These are phyloP conservation scores for Cytospora schulzeri DNA, from an alignment of 2,329 filamentous ascomycete genomes.

Conservation along the genomic window DNA sequence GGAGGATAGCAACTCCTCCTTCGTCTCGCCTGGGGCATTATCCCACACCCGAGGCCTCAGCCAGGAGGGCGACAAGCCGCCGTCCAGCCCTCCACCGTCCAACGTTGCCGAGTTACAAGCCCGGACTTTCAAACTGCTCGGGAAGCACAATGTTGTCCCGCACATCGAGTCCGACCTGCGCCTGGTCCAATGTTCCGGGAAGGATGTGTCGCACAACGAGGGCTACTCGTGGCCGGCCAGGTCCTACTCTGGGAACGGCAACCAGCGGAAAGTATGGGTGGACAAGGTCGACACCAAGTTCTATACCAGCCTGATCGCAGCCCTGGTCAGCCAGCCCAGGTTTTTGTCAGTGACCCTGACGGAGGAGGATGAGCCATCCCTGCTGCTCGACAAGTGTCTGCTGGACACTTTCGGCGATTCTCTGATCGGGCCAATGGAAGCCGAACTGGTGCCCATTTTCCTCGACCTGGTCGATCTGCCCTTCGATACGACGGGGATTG, in stretches of 20 bases:
- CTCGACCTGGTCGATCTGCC: conserved; percentile 81
- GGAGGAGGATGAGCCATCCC: conserved; percentile 71
- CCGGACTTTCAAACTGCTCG: conserved; percentile 83
- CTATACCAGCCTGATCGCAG: conserved; percentile 64
- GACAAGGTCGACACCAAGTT: conserved; percentile 64
- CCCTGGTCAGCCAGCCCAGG: conserved; percentile 61
- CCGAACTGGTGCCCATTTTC: conserved; percentile 80
- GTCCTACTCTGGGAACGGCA: conserved; percentile 42
- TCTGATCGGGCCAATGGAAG: conserved; percentile 73
- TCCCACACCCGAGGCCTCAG: conserved; percentile 40
- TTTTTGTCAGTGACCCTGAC: conserved; percentile 77
- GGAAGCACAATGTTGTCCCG: conserved; percentile 73
- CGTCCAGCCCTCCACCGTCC: conserved; percentile 75
- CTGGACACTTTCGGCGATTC: conserved; percentile 69
- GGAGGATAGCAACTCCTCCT: conserved; percentile 65
- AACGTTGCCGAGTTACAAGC: conserved; percentile 78
- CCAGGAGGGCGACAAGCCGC: conserved; percentile 40
- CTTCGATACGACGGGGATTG: conserved; percentile 88
- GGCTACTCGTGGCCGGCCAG: conserved; percentile 39
- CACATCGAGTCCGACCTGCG: conserved; percentile 68
- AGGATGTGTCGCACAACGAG: conserved; percentile 45
- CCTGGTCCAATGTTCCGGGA: conserved; percentile 80
- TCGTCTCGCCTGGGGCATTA: conserved; percentile 56
- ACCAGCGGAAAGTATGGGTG: conserved; percentile 50
- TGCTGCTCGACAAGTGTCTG: conserved; percentile 71